phyloP scores from a whole-genome alignment of 352 stramenopile genomes.

The Aphanomyces invadans region DNA sequence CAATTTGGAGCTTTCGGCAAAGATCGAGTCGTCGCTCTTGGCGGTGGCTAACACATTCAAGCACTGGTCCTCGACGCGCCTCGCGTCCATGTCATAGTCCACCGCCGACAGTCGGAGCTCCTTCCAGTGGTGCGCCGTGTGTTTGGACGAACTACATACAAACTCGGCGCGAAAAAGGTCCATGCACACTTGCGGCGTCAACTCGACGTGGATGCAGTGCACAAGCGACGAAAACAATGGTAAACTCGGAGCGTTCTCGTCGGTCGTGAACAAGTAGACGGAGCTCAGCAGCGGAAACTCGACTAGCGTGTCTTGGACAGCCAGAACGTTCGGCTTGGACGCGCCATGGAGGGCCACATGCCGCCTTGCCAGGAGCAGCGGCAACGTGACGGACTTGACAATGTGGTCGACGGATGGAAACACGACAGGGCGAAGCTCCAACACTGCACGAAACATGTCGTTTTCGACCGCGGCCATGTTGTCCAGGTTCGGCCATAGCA shows the following conservation, averaged over 20 bases:
- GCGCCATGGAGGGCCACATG: background rate
- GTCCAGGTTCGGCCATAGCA: conserved; percentile 23
- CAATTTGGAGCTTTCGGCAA: conserved; percentile 9
- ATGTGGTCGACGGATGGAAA: conserved; percentile 36
- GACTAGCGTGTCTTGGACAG: background rate
- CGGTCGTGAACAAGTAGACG: conserved; percentile 22
- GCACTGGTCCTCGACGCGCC: conserved; percentile 9
- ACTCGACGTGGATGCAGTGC: conserved; percentile 1
- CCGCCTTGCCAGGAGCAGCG: conserved; percentile 39
- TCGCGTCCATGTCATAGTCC: background rate
- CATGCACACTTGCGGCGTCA: conserved; percentile 12
- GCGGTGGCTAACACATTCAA: background rate
- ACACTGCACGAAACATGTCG: conserved; percentile 32
- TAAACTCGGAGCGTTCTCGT: background rate
- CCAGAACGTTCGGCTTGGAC: conserved; percentile 9
- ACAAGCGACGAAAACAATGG: background rate
- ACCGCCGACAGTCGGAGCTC: conserved; percentile 6
- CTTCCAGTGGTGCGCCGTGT: conserved; percentile 18
- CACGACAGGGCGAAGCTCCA: conserved; percentile 37
- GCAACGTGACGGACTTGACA: conserved; percentile 28
- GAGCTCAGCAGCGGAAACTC: background rate
- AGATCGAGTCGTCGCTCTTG: conserved; percentile 5
- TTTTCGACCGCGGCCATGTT: conserved; percentile 32
- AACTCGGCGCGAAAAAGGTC: conserved; percentile 17
- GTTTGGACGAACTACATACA: conserved; percentile 15